Evolutionary conservation across 2,329 filamentous ascomycete genomes (phyloP), one percentile per base, ranked within the genome.

Genomic region (Alternaria sp.): DNA sequence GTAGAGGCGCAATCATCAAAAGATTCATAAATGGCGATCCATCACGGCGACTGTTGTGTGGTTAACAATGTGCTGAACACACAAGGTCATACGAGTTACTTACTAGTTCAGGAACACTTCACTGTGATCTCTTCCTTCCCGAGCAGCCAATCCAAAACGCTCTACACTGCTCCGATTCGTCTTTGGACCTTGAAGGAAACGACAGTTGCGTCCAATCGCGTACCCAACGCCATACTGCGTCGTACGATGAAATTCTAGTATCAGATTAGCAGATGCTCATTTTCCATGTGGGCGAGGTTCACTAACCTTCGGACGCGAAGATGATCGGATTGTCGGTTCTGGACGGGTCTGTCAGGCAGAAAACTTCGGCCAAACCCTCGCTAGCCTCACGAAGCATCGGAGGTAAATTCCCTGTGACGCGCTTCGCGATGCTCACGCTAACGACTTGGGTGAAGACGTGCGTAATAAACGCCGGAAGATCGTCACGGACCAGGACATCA

Each of bases 21-120:
- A 93, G 82, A 62, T 93, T 93, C 84, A 93, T 89, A 71, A 93
- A 93, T 0, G 89, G 89, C 0, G 89, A 90, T 0, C 90, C 90
- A 67, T 93, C 90, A n/a, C 90, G 86, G 32, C 90, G 86, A 70
- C 85, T 87, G 38, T 53, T 12, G 14, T 38, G 32, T 18, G 22
- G 46, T 49, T 8, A 49, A 38, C 39, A 3, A 5, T 22, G 4
- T 26, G n/a, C 70, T 62, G 69, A 61, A n/a, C 16, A 26, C n/a
- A 36, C 3, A 14, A 28, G 11, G 18, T 30, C 20, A 36, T 20
- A 24, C 38, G 39, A 30, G 18, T 16, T 11, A 76, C 84, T 70
- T 79, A 87, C 85, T 91, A 94, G 75, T 94, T 94, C 38, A 94
- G 79, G 56, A 94, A 88, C 0, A 91, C 87, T 69, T 94, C 91